These are phyloP conservation scores for Vigna nakashimae DNA, from an alignment of 306 rosid species.

Conservation along the genomic window DNA sequence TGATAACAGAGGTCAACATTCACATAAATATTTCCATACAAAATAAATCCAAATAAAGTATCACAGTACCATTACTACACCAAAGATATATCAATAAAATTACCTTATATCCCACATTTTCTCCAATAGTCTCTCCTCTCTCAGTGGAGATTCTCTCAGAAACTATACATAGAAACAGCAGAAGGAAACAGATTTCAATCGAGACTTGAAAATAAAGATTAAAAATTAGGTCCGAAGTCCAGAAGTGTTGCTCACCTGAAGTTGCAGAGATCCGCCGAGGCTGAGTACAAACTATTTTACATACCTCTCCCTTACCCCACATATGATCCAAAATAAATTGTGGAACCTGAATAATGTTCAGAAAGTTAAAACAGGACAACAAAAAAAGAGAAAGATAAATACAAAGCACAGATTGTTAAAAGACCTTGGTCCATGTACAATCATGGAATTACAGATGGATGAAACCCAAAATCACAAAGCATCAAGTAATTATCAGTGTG, in stretches of 20 bases:
- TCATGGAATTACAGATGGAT: constrained; percentile 23
- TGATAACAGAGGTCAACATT: background rate
- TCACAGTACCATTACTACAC: background rate
- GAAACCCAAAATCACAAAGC: constrained; percentile 45
- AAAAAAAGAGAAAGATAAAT: constrained; percentile 15
- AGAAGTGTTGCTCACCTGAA: constrained; percentile 68
- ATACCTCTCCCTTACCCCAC: constrained; percentile 86
- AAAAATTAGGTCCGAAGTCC: background rate
- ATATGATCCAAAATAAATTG: constrained; percentile 85
- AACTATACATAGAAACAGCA: constrained; percentile 58
- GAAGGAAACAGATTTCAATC: constrained; percentile 35
- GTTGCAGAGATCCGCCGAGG: constrained; percentile 95
- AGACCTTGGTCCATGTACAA: constrained; percentile 29
- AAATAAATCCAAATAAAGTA: constrained; percentile 33
- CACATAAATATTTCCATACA: background rate
- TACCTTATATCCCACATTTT: constrained; percentile 94
- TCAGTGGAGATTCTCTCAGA: constrained; percentile 87
- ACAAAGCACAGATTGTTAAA: constrained; percentile 35
- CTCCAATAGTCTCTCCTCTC: constrained; percentile 85
- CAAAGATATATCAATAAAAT: constrained; percentile 45
- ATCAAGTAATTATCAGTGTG: constrained; percentile 36
- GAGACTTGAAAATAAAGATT: constrained; percentile 26
- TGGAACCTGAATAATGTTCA: constrained; percentile 76
- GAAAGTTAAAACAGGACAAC: constrained; percentile 26
- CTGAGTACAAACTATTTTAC: constrained; percentile 92